A percentile compares a stretch with the other conserved stretches of the same genome.
Conservation (phyloP, 192 early-diverging fungal species). For the Entomortierella beljakovae region DNA sequence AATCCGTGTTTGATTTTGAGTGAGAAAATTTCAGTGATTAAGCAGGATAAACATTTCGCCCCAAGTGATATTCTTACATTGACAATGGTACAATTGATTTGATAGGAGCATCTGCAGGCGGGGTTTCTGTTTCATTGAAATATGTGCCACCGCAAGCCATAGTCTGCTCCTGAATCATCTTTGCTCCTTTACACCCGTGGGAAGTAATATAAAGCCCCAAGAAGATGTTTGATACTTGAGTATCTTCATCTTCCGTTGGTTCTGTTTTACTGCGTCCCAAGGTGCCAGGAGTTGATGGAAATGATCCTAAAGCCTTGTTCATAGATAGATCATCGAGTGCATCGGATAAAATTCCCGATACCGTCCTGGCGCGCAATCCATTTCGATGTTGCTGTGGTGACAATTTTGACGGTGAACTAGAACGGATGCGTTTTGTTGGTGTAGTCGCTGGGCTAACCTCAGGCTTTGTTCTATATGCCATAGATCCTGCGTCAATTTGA, state of each 20-base stretch:
- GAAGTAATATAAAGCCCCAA: constrained; percentile 35
- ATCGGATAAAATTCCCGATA: constrained; percentile 32
- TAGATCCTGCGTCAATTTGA: not conserved
- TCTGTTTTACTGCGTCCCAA: not conserved
- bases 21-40: not conserved
- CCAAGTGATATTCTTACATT: constrained; percentile 18
- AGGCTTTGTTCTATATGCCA: not conserved
- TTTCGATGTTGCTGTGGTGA: constrained; percentile 8
- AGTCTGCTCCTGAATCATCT: constrained; percentile 13
- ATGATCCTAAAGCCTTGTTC: not conserved
- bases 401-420: not conserved
- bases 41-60: not conserved
- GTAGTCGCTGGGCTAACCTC: not conserved
- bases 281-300: constrained; percentile 2
- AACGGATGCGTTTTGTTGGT: not conserved
- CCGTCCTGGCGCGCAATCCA: constrained; percentile 15
- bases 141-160: constrained; percentile 22
- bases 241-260: constrained; percentile 2
- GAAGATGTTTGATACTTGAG: constrained; percentile 22
- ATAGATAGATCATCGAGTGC: constrained; percentile 33
- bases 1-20: not conserved
- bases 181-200: constrained; percentile 9
- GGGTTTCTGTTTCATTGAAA: constrained; percentile 12
- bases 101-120: constrained; percentile 11
- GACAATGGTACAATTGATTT: constrained; percentile 25